Evolutionary conservation across 768 basidiomycete genomes (phyloP).

Genomic region (Lactarius sp.): DNA sequence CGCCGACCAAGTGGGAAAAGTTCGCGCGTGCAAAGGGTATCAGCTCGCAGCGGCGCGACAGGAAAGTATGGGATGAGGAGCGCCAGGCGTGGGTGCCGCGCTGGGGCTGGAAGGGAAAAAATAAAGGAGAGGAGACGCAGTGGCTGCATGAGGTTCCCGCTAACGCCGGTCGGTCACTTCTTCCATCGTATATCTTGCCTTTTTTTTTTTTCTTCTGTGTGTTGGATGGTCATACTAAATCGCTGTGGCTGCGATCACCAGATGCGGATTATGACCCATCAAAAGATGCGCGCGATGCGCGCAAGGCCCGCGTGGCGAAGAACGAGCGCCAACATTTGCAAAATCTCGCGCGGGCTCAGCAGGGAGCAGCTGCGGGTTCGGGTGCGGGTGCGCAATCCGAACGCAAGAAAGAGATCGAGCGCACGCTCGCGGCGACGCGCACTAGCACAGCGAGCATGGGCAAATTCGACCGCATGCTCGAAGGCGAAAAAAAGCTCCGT

Average conservation of each 20-base stretch:
- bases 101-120: slow-evolving; percentile 89
- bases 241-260: slow-evolving; percentile 30
- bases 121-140: slow-evolving; percentile 77
- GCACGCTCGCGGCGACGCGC: slow-evolving; percentile 68
- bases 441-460: slow-evolving; percentile 94
- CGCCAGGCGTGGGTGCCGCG: slow-evolving; percentile 86
- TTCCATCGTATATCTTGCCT: neutral
- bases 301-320: slow-evolving; percentile 77
- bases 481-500: slow-evolving; percentile 85
- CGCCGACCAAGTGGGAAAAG: slow-evolving; percentile 92
- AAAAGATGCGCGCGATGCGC: slow-evolving; percentile 66
- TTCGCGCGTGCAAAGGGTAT: slow-evolving; percentile 96
- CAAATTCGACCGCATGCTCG: slow-evolving; percentile 82
- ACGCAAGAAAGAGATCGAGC: slow-evolving; percentile 71
- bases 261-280: slow-evolving; percentile 79
- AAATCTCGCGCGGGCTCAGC: slow-evolving; percentile 61
- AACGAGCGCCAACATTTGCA: slow-evolving; percentile 73
- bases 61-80: slow-evolving; percentile 91
- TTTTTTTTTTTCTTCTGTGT: neutral
- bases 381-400: slow-evolving; percentile 34
- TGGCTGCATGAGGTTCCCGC: slow-evolving; percentile 91
- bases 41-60: slow-evolving; percentile 69
- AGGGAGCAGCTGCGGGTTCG: slow-evolving; percentile 24
- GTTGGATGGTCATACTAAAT: neutral
- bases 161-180: slow-evolving; percentile 63